Evolutionary conservation across 139 green algal species (phyloP).

Genomic region (Chlamydomonas sp.): DNA sequence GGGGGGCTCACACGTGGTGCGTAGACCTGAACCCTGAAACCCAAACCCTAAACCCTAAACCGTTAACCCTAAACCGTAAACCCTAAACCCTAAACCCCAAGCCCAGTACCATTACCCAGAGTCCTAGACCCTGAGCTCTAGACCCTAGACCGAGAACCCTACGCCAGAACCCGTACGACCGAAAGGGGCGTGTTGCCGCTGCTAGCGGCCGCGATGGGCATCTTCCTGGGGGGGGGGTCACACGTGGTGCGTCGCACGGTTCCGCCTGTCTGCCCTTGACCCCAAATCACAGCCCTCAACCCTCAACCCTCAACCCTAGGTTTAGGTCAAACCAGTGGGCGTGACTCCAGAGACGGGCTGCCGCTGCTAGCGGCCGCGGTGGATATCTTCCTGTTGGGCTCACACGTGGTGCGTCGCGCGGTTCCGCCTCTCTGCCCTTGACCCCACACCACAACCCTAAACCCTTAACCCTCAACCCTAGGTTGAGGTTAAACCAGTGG

Average conservation of each 20-base stretch:
- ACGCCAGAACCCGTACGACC: background rate
- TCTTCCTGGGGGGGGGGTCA: no score
- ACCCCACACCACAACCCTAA: no score
- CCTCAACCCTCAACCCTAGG: no score
- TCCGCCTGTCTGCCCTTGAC: no score
- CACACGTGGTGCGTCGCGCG: conserved; percentile 22
- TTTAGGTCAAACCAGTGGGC: no score
- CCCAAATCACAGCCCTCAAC: no score
- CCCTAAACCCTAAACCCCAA: background rate
- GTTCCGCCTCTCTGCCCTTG: background rate
- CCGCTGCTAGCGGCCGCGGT: conserved; percentile 29
- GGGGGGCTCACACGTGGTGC: conserved; percentile 24
- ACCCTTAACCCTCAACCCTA: background rate
- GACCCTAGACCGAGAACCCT: background rate
- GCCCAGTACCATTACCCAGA: no score
- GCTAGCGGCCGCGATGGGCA: no score
- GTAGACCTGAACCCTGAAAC: background rate
- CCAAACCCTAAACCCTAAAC: background rate
- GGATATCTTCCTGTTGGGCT: conserved; percentile 27
- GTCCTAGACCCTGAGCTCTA: background rate
- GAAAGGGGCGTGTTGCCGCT: background rate
- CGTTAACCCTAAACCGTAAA: background rate
- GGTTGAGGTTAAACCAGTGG: background rate
- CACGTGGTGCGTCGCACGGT: conserved; percentile 24
- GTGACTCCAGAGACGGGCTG: conserved; percentile 49